A percentile compares a stretch with the other conserved stretches of the same genome.
Conservation (phyloP, 768 basidiomycete species). For the Cystoderma amianthinum region DNA sequence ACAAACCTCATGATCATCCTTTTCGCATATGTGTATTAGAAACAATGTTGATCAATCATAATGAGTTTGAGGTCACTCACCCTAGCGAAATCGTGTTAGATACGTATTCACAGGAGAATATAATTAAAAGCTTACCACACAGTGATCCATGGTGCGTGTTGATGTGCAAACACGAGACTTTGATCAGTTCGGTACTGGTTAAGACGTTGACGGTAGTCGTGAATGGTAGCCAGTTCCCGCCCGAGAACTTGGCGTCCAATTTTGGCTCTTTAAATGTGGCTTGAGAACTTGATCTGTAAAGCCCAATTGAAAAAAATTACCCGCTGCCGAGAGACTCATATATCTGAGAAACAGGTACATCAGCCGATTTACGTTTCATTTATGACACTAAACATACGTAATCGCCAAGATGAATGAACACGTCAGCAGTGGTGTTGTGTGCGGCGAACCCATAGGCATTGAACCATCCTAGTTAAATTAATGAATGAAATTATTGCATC, state of each 20-base stretch:
- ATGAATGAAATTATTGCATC: not conserved
- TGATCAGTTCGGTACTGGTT: constrained; percentile 47
- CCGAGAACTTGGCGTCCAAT: constrained; percentile 46
- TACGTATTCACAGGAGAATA: no score
- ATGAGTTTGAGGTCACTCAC: no score
- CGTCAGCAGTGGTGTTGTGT: constrained; percentile 42
- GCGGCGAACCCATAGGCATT: constrained; percentile 55
- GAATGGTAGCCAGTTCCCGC: constrained; percentile 48
- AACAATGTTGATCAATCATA: no score
- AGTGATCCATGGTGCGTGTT: constrained; percentile 46
- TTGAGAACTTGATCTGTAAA: no score
- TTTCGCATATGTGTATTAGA: no score
- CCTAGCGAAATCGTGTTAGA: no score
- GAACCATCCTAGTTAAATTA: constrained; percentile 38
- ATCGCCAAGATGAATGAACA: constrained; percentile 54
- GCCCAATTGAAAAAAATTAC: no score
- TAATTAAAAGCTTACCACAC: constrained; percentile 37
- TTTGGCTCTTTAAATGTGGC: constrained; percentile 20
- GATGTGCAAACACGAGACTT: constrained; percentile 40
- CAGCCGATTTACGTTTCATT: not conserved
- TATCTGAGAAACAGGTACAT: constrained; percentile 22
- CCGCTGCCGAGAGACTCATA: constrained; percentile 39
- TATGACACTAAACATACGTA: constrained; percentile 30
- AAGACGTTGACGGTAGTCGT: constrained; percentile 46
- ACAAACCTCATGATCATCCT: constrained; percentile 46